Conservation (phyloP, 352 stramenopile genomes). For the Phytophthora syringae region DNA sequence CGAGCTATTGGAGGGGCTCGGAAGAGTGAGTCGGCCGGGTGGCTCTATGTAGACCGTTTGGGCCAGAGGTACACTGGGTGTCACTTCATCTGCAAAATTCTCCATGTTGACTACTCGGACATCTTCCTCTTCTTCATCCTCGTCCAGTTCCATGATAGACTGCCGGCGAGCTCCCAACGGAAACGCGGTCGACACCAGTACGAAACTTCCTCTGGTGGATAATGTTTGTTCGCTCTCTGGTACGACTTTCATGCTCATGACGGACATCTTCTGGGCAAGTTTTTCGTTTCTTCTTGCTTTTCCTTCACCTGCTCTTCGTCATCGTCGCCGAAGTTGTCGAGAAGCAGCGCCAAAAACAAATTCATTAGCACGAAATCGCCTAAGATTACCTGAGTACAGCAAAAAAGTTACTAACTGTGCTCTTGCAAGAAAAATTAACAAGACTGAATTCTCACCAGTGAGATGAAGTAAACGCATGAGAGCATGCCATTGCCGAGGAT, state of each 20-base stretch:
- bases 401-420: neutral
- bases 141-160: conserved; percentile 35
- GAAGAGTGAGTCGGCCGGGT: conserved; percentile 4
- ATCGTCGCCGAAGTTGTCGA: conserved; percentile 90
- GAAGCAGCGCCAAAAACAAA: conserved; percentile 93
- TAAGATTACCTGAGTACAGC: conserved; percentile 69
- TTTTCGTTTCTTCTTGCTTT: conserved; percentile 62
- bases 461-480: conserved; percentile 88
- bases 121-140: conserved; percentile 48
- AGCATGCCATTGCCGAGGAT: conserved; percentile 80
- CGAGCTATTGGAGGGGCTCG: neutral
- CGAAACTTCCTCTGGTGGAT: conserved; percentile 21
- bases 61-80: conserved; percentile 29
- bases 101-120: conserved; percentile 39
- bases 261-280: conserved; percentile 62
- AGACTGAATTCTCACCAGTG: conserved; percentile 46
- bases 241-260: conserved; percentile 64
- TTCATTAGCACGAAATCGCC: conserved; percentile 95
- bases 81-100: conserved; percentile 33
- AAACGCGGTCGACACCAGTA: conserved; percentile 18
- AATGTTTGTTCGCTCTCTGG: conserved; percentile 29
- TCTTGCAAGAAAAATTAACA: neutral
- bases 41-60: conserved; percentile 33
- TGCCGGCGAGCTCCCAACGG: conserved; percentile 18
- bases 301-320: conserved; percentile 63